Conservation (phyloP, 257 asterid species). For the Linaria vulgaris region DNA sequence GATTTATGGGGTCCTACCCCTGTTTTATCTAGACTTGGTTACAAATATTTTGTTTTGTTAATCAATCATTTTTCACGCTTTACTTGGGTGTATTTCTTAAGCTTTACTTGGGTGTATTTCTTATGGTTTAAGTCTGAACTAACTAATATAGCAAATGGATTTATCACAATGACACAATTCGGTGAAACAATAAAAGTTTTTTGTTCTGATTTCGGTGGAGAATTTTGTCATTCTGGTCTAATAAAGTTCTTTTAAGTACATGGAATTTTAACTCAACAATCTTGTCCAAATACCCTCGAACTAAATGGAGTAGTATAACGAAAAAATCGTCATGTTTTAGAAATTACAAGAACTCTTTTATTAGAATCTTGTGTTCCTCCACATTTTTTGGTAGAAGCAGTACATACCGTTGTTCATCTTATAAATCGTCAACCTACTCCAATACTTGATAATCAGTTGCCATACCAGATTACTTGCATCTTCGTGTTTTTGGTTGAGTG, state of each 20-base stretch:
- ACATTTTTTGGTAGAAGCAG: no score
- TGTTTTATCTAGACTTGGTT: slow-evolving; percentile 1
- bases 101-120: not conserved
- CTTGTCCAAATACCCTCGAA: not conserved
- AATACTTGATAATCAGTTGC: no score
- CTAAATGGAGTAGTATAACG: slow-evolving; percentile 23
- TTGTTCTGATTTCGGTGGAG: slow-evolving; percentile 1
- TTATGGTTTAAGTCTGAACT: slow-evolving; percentile 6
- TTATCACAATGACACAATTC: not conserved
- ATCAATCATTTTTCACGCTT: slow-evolving; percentile 11
- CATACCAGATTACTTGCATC: no score
- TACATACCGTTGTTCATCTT: no score
- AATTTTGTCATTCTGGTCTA: not conserved
- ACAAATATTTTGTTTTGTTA: slow-evolving; percentile 21
- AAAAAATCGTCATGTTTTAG: slow-evolving; percentile 22
- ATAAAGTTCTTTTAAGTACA: not conserved
- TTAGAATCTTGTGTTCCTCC: no score
- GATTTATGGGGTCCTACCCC: slow-evolving; percentile 20
- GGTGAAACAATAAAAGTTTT: not conserved
- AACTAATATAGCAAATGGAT: not conserved
- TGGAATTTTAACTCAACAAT: not conserved
- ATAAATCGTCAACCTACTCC: no score
- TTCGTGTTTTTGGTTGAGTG: no score
- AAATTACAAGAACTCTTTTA: no score
- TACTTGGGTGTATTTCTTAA: no score